Evolutionary conservation across 768 basidiomycete genomes (phyloP), one percentile per base, ranked within the genome.

Genomic region (Russula foetens): DNA sequence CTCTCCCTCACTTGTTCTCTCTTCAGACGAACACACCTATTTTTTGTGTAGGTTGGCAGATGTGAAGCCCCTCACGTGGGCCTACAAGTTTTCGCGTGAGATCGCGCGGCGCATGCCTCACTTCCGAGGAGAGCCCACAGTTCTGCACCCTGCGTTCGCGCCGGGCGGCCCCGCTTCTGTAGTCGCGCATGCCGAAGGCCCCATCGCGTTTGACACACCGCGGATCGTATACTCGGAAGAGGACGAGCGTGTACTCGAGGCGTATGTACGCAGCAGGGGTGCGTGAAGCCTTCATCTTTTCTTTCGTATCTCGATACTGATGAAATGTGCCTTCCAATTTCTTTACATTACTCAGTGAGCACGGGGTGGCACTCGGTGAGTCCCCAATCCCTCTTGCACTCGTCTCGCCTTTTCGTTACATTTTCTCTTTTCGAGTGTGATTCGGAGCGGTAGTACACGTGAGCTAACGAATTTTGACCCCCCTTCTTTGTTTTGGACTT

Each of bases 41-140:
- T 45, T 12, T 2, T 33, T 28, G 6, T 46, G 1, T 41, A 21
- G 71, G 4, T 50, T 59, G 26, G 69, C 62, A 8, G 71, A 72
- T 50, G 31, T 85, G 4, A 75, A 68, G 0, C 71, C 77, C 21
- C 63, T 84, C 49, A 72, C 73, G 56, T 80, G 80, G 75, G 74
- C 67, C 0, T 86, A 84, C 69, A 86, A 86, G 65, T 76, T n/a
- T n/a, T n/a, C n/a, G n/a, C n/a, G n/a, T n/a, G n/a, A n/a, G n/a
- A n/a, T n/a, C n/a, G n/a, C n/a, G n/a, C n/a, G n/a, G n/a, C n/a
- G n/a, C n/a, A n/a, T n/a, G n/a, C n/a, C n/a, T n/a, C n/a, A n/a
- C n/a, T n/a, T n/a, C n/a, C n/a, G n/a, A n/a, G n/a, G n/a, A n/a
- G n/a, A n/a, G n/a, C n/a, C n/a, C n/a, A n/a, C 74, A 55, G 49